A percentile compares a stretch with the other conserved stretches of the same genome.
Conservation (phyloP, 805 yeast species). For the Wickerhamomyces hampshirensis region DNA sequence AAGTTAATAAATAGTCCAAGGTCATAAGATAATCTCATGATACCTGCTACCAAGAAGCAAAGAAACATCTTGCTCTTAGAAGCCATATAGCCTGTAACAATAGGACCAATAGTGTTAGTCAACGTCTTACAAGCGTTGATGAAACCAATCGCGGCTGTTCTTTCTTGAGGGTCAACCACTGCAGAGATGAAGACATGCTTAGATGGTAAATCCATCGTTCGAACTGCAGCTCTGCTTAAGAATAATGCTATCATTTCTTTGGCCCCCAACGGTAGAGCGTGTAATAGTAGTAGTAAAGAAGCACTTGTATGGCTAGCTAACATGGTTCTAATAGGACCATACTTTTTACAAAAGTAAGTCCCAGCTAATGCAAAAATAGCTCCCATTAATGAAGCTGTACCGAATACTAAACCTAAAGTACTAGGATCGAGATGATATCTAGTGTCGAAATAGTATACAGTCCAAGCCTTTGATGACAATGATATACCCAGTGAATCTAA, state of each 20-base stretch:
- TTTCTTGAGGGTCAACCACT: slow-evolving; percentile 33
- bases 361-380: slow-evolving; percentile 38
- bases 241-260: slow-evolving; percentile 28
- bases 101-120: slow-evolving; percentile 39
- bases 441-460: slow-evolving; percentile 37
- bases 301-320: slow-evolving; percentile 40
- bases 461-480: slow-evolving; percentile 41
- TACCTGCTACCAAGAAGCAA: slow-evolving; percentile 38
- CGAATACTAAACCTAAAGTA: slow-evolving; percentile 36
- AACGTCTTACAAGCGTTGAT: slow-evolving; percentile 40
- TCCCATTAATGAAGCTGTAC: slow-evolving; percentile 33
- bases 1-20: slow-evolving; percentile 31
- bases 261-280: slow-evolving; percentile 35
- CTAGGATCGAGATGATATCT: slow-evolving; percentile 32
- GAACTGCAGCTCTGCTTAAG: slow-evolving; percentile 32
- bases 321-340: slow-evolving; percentile 43
- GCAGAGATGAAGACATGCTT: slow-evolving; percentile 43
- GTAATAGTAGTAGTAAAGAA: slow-evolving; percentile 32
- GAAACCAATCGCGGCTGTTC: slow-evolving; percentile 41
- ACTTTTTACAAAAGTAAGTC: slow-evolving; percentile 37
- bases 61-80: slow-evolving; percentile 35
- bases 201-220: slow-evolving; percentile 45
- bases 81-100: slow-evolving; percentile 36
- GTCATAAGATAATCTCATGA: slow-evolving; percentile 36
- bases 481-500: slow-evolving; percentile 42